Percentiles rank a stretch among this genome's conserved stretches.
Evolutionary conservation across 805 yeast species (phyloP).

Genomic region (Starmerella vitae): DNA sequence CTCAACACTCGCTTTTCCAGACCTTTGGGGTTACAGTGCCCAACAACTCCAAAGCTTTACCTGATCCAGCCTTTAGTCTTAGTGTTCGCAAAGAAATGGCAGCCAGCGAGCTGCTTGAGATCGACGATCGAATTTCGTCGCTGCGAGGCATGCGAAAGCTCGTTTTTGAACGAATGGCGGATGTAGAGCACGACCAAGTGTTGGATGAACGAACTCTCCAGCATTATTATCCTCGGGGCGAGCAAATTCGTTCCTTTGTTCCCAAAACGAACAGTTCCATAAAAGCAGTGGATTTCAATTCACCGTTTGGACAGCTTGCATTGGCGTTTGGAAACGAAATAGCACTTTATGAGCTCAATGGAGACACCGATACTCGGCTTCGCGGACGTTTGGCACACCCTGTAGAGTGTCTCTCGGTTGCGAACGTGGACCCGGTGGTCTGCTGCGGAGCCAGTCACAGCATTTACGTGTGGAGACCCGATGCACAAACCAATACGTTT

Average conservation of each 20-base stretch:
- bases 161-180: constrained; percentile 46
- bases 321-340: constrained; percentile 69
- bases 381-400: not conserved
- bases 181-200: constrained; percentile 48
- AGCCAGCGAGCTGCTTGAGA: constrained; percentile 48
- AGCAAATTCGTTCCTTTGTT: constrained; percentile 35
- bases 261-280: not conserved
- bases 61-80: constrained; percentile 37
- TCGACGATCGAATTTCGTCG: constrained; percentile 44
- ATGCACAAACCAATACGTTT: not conserved
- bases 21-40: constrained; percentile 43
- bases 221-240: constrained; percentile 49
- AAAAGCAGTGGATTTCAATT: constrained; percentile 50
- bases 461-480: constrained; percentile 10
- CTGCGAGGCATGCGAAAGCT: constrained; percentile 39
- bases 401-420: constrained; percentile 5
- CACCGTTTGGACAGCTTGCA: constrained; percentile 63
- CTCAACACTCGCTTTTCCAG: constrained; percentile 46
- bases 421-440: constrained; percentile 12
- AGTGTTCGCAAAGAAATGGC: constrained; percentile 51
- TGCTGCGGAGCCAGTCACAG: constrained; percentile 10
- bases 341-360: constrained; percentile 11
- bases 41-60: constrained; percentile 29
- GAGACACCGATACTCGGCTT: constrained; percentile 2
- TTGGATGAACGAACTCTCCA: constrained; percentile 40